These are phyloP conservation scores for Diaporthe nobilis DNA, from an alignment of 2,329 filamentous ascomycete species.

Conservation along the genomic window DNA sequence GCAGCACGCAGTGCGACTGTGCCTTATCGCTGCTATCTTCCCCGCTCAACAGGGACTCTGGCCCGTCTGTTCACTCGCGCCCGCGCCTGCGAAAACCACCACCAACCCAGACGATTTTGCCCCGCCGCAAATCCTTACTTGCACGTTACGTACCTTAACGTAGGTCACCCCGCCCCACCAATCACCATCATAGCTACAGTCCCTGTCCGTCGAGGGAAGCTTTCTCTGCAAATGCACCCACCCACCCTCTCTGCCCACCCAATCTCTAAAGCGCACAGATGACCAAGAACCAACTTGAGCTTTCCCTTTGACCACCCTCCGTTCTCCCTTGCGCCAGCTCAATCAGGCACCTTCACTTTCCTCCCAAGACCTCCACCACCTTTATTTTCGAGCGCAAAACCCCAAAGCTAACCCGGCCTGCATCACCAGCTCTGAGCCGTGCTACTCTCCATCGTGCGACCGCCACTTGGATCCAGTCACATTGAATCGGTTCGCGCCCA, in stretches of 20 bases:
- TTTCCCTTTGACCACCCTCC: slow-evolving; percentile 6
- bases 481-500: slow-evolving; percentile 25
- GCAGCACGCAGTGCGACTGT: slow-evolving; percentile 29
- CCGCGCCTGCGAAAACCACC: slow-evolving; percentile 30
- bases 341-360: slow-evolving; percentile 23
- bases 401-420: slow-evolving; percentile 29
- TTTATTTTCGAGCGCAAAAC: neutral
- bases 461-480: slow-evolving; percentile 14
- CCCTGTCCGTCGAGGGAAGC: slow-evolving; percentile 32
- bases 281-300: slow-evolving; percentile 33
- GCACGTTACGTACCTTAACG: slow-evolving; percentile 33
- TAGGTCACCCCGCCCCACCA: slow-evolving; percentile 32
- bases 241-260: slow-evolving; percentile 28
- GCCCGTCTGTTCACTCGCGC: slow-evolving; percentile 22
- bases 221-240: slow-evolving; percentile 35
- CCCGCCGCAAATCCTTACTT: slow-evolving; percentile 43
- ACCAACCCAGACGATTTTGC: slow-evolving; percentile 35
- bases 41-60: slow-evolving; percentile 37
- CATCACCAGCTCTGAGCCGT: slow-evolving; percentile 38
- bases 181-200: slow-evolving; percentile 33
- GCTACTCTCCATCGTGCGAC: slow-evolving; percentile 35
- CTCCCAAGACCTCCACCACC: neutral
- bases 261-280: slow-evolving; percentile 22
- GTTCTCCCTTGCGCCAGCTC: slow-evolving; percentile 28
- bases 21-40: slow-evolving; percentile 41